Evolutionary conservation across 129 eudicot species (phyloP), one percentile per base, ranked within the genome.

Genomic region (Saposhnikovia divaricata): DNA sequence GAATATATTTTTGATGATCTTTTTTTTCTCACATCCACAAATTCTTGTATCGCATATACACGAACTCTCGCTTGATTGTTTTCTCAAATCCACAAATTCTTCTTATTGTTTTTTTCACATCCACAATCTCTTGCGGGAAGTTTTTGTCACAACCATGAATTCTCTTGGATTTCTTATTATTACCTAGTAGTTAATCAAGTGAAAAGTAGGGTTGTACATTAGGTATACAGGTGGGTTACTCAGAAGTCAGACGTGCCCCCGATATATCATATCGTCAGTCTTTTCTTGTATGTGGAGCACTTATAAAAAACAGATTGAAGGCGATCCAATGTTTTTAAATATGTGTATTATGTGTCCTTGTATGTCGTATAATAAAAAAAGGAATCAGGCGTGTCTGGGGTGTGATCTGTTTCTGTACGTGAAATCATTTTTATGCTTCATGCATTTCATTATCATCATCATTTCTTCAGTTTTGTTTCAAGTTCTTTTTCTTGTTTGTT

Each of bases 321-420:
- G 4, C 46, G 34, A 38, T 48, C 14, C 42, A 66, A 13, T 66
- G 40, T 66, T 61, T 23, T n/a, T 2, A n/a, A 48, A n/a, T 59
- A n/a, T 5, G 4, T 59, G 14, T 59, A 59, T n/a, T 9, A 59
- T 2, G 28, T 57, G 66, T 57, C 66, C 31, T 23, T 59, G 23
- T 66, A 21, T 66, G 72, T 66, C 40, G 39, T 66, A 45, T 74
- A 74, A 74, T 45, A 74, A 74, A 74, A 74, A 74, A 74, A 74
- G 78, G 78, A 74, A 74, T 74, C 61, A 74, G 78, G 78, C 78
- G 78, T 74, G 77, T 73, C 77, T 66, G 68, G 74, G 74, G n/a
- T 37, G 45, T 45, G 57, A 45, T 74, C 59, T 46, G 57, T 74
- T 45, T 74, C 61, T 44, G 59, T 74, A 46, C 59, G 42, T 74